Evolutionary conservation across 805 yeast genomes (phyloP), one percentile per base, ranked within the genome.

Genomic region (Grigorovia humatica): DNA sequence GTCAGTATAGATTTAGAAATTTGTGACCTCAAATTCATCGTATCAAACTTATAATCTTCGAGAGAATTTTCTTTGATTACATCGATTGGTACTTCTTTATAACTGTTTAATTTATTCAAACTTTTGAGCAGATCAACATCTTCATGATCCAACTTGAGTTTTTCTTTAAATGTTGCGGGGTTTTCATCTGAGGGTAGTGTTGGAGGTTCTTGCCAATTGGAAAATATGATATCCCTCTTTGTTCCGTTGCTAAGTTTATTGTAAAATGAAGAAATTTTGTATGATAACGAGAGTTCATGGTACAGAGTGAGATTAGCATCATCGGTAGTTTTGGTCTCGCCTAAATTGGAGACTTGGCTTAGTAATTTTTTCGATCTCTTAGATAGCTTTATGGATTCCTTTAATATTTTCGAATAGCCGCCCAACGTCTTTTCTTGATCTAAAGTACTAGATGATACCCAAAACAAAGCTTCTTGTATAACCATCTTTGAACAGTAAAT

Each of bases 371-470:
- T 54, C 7, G 51, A 46, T 45, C 47, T 50, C 38, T 41, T 53
- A 19, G 42, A 46, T 27, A 58, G 40, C 30, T 13, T 43, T 11
- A 58, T 18, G 45, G 44, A 50, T 48, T 58, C 61, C 29, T 43
- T 58, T 3, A 45, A 9, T 6, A 29, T 50, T 44, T 30, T 38
- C 27, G 46, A 18, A 52, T 55, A 57, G 55, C 59, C 60, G 60
- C 60, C 52, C 27, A 52, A 23, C 7, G 8, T 15, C 6, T 3
- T 15, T 15, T 38, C 17, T 7, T 15, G 17, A 13, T 15, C 42
- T 8, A 38, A 38, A 38, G 9, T 38, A 13, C 9, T 13, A 15
- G 42, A n/a, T 38, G 17, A 38, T 15, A 8, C 4, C 42, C 42
- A 38, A 38, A 38, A 15, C 15, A n/a, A 13, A 15, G 7, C 42